These are phyloP conservation scores for Fusarium begoniae DNA, from an alignment of 2,329 filamentous ascomycete genomes.

Conservation along the genomic window DNA sequence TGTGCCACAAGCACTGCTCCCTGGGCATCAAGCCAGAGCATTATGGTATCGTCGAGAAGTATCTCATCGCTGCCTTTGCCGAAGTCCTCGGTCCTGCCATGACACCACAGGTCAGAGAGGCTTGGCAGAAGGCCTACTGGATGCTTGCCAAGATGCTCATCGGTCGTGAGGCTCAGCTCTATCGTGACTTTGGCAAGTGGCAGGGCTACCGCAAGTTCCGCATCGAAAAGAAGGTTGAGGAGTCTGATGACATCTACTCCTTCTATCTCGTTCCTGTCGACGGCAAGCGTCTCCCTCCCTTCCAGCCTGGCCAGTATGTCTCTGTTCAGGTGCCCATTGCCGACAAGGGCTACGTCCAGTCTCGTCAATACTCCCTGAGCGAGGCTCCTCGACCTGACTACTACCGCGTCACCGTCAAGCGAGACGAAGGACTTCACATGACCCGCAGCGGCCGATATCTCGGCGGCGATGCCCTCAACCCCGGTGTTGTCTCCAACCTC, in stretches of 20 bases:
- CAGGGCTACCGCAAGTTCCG: conserved; percentile 73
- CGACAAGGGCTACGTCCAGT: conserved; percentile 66
- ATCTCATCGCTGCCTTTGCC: conserved; percentile 73
- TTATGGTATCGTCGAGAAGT: conserved; percentile 75
- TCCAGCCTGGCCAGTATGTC: conserved; percentile 77
- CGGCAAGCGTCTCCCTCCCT: conserved; percentile 66
- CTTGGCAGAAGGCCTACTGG: conserved; percentile 78
- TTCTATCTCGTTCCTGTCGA: conserved; percentile 75
- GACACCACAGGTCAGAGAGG: conserved; percentile 70
- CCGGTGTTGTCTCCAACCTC: conserved; percentile 75
- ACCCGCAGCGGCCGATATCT: conserved; percentile 37
- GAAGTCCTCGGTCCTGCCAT: conserved; percentile 71
- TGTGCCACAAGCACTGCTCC: conserved; percentile 78
- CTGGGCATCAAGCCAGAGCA: conserved; percentile 74
- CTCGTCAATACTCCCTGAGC: conserved; percentile 77
- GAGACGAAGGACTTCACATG: conserved; percentile 63
- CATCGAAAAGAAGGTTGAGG: conserved; percentile 70
- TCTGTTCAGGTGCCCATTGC: conserved; percentile 69
- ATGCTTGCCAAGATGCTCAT: conserved; percentile 79
- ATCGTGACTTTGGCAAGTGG: conserved; percentile 70
- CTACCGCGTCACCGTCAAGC: conserved; percentile 78
- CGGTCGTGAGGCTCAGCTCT: conserved; percentile 69
- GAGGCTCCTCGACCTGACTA: conserved; percentile 69
- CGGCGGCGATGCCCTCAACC: conserved; percentile 53
- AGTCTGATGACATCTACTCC: conserved; percentile 74